Evolutionary conservation across 2,329 filamentous ascomycete species (phyloP).

Genomic region (Capronia epimyces): DNA sequence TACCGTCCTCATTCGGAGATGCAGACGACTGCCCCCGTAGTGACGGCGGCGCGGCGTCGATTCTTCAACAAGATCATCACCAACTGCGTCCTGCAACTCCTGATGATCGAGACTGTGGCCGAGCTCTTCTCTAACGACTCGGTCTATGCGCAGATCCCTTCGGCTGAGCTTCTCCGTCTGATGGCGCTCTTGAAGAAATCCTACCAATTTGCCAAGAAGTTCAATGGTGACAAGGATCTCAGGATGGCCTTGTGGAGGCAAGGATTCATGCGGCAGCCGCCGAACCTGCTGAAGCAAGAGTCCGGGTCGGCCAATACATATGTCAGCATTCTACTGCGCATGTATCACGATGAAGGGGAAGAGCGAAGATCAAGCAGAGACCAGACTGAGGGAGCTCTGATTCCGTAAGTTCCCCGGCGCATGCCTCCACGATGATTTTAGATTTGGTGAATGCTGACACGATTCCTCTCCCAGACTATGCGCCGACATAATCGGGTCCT

Average conservation of each 20-base stretch:
- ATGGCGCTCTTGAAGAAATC: slow-evolving; percentile 95
- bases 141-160: slow-evolving; percentile 90
- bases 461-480: slow-evolving; percentile 55
- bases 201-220: slow-evolving; percentile 92
- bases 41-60: slow-evolving; percentile 83
- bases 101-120: slow-evolving; percentile 99
- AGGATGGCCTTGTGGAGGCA: slow-evolving; percentile 92
- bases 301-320: slow-evolving; percentile 89
- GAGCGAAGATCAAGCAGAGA: slow-evolving; percentile 72
- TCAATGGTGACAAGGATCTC: slow-evolving; percentile 96
- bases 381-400: slow-evolving; percentile 84
- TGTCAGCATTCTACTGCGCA: slow-evolving; percentile 88
- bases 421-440: background rate
- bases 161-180: slow-evolving; percentile 76
- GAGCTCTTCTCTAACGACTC: slow-evolving; percentile 97
- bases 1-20: slow-evolving; percentile 72
- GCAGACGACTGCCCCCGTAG: slow-evolving; percentile 83
- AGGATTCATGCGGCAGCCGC: slow-evolving; percentile 99
- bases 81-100: slow-evolving; percentile 89
- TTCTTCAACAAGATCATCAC: slow-evolving; percentile 99
- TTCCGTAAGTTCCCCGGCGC: slow-evolving; percentile 55
- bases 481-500: slow-evolving; percentile 84
- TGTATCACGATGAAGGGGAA: slow-evolving; percentile 86
- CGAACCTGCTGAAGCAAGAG: slow-evolving; percentile 96
- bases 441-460: background rate